Evolutionary conservation across 768 basidiomycete species (phyloP), one percentile per base, ranked within the genome.

Genomic region (Basidioascus undulatus): DNA sequence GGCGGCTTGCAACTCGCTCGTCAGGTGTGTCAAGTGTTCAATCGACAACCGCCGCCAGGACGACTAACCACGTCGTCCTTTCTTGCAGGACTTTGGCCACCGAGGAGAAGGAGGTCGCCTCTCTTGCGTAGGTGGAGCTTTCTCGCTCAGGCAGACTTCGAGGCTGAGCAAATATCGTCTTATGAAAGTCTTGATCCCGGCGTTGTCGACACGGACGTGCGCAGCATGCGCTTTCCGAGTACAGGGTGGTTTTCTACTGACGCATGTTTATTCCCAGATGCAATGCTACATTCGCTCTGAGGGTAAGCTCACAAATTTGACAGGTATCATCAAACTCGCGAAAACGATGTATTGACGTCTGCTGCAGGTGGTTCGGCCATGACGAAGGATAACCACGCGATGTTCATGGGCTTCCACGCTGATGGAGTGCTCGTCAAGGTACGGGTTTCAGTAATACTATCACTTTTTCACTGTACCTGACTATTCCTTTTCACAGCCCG

Each of bases 101-200:
- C 6, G 45, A 46, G 24, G 45, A 46, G 34, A 19, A 43, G 18
- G 45, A 46, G 6, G 39, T 46, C 24, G 44, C 43, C 20, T 35
- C 34, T 21, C 27, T 46, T 38, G 41, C 42, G 4, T 13, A n/a
- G n/a, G n/a, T n/a, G n/a, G n/a, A n/a, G n/a, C n/a, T n/a, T n/a
- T n/a, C n/a, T n/a, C n/a, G n/a, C n/a, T n/a, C n/a, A n/a, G n/a
- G n/a, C n/a, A n/a, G n/a, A n/a, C n/a, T n/a, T n/a, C n/a, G n/a
- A n/a, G n/a, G n/a, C n/a, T n/a, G n/a, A n/a, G n/a, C n/a, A n/a
- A n/a, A n/a, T n/a, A n/a, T n/a, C n/a, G n/a, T n/a, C n/a, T n/a
- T n/a, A n/a, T n/a, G n/a, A n/a, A n/a, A n/a, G n/a, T n/a, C 44
- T 11, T 23, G 45, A 32, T 42, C 45, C 4, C 43, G 45, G 25